Percentiles rank a stretch among this genome's conserved stretches.
phyloP scores from a whole-genome alignment of 345 rosid genomes.

The Trapa bicornis region DNA sequence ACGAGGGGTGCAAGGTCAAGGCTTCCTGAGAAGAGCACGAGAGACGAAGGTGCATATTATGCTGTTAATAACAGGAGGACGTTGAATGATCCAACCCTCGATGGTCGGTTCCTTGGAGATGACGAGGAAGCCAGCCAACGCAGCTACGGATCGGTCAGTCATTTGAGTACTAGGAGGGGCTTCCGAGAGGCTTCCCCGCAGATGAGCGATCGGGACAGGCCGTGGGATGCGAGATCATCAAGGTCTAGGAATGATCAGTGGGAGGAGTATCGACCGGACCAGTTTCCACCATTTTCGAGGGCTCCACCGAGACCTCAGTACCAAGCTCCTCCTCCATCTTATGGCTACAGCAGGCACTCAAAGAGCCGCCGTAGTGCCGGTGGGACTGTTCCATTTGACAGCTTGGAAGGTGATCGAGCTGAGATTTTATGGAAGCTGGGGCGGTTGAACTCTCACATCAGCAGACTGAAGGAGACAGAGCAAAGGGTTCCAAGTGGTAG shows the following conservation, averaged over 20 bases:
- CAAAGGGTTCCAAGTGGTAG: slow-evolving; percentile 11
- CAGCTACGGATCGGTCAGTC: neutral
- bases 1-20: neutral
- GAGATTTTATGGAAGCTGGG: slow-evolving; percentile 34
- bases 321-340: slow-evolving; percentile 14
- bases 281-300: slow-evolving; percentile 8
- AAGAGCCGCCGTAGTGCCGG: slow-evolving; percentile 2
- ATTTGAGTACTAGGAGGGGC: slow-evolving; percentile 1
- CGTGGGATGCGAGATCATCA: slow-evolving; percentile 10
- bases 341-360: slow-evolving; percentile 10
- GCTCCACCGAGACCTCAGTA: slow-evolving; percentile 14
- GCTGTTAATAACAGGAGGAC: neutral
- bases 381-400: slow-evolving; percentile 9
- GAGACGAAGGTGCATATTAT: neutral
- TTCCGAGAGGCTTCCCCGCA: slow-evolving; percentile 10
- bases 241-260: slow-evolving; percentile 3
- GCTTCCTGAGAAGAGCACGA: slow-evolving; percentile 1
- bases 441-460: slow-evolving; percentile 25
- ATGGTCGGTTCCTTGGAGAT: neutral
- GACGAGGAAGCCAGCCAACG: neutral
- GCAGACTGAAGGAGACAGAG: slow-evolving; percentile 19
- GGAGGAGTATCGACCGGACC: slow-evolving; percentile 12
- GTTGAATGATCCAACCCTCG: neutral
- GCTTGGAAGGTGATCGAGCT: slow-evolving; percentile 20
- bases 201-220: slow-evolving; percentile 3